Conservation (phyloP, 2,329 filamentous ascomycete species). For the Dendrostoma leiphaemia region DNA sequence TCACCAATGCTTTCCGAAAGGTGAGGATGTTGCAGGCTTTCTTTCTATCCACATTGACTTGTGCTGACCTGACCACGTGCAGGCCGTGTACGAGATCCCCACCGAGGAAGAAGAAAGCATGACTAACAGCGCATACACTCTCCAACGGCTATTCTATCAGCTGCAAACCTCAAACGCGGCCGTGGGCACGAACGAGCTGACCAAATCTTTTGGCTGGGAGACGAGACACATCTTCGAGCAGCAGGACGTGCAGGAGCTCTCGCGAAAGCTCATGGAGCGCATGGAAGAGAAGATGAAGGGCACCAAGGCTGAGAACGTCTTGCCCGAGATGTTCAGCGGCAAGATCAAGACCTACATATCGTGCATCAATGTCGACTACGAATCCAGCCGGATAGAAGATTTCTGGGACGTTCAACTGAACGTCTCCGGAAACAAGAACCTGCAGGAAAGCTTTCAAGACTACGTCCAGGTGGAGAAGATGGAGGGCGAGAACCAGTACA, state of each 20-base stretch:
- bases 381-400: conserved; percentile 92
- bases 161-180: conserved; percentile 82
- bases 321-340: conserved; percentile 89
- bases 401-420: conserved; percentile 99
- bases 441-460: conserved; percentile 93
- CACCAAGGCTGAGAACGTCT: conserved; percentile 82
- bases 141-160: conserved; percentile 93
- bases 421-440: conserved; percentile 86
- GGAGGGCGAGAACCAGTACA: conserved; percentile 98
- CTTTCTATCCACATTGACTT: conserved; percentile 17
- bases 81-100: conserved; percentile 96
- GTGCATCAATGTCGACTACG: conserved; percentile 97
- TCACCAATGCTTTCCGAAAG: conserved; percentile 92
- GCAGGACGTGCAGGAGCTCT: conserved; percentile 96
- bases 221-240: conserved; percentile 97
- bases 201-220: conserved; percentile 97
- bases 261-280: conserved; percentile 93
- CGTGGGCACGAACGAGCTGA: conserved; percentile 89
- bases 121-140: conserved; percentile 85
- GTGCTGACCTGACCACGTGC: conserved; percentile 16
- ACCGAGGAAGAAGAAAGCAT: conserved; percentile 80
- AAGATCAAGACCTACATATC: conserved; percentile 99
- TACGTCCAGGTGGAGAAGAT: conserved; percentile 96
- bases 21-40: conserved; percentile 39
- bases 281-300: conserved; percentile 99